These are phyloP conservation scores for Rhodotorula taiwanensis DNA, from an alignment of 768 basidiomycete species.

Conservation along the genomic window DNA sequence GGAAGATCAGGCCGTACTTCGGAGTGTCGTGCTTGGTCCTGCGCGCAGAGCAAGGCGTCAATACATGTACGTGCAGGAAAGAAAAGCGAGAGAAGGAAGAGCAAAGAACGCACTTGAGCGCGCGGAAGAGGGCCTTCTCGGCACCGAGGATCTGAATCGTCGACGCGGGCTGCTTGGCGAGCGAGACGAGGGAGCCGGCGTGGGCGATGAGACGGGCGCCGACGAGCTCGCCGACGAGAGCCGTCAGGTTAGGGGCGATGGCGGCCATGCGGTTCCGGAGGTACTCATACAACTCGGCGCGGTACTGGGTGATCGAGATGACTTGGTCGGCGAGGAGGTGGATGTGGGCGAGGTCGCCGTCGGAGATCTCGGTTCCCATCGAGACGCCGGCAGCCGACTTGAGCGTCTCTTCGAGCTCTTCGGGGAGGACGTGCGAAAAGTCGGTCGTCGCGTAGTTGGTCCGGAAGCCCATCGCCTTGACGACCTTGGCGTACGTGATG, in stretches of 20 bases:
- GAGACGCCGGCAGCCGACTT: conserved; percentile 96
- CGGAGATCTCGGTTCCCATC: conserved; percentile 99
- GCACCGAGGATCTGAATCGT: conserved; percentile 52
- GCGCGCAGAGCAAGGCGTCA: not conserved
- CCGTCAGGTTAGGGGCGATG: conserved; percentile 92
- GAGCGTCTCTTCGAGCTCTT: conserved; percentile 89
- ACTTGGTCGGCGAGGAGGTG: conserved; percentile 96
- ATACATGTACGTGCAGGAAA: too few species aligned
- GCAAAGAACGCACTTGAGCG: conserved; percentile 42
- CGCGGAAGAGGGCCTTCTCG: conserved; percentile 51
- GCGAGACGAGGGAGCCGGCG: conserved; percentile 48
- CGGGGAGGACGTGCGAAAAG: conserved; percentile 83
- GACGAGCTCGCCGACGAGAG: conserved; percentile 70
- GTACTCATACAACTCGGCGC: conserved; percentile 90
- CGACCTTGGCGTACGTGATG: conserved; percentile 88
- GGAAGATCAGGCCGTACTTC: conserved; percentile 99
- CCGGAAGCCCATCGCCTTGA: conserved; percentile 92
- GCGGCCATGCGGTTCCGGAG: conserved; percentile 96
- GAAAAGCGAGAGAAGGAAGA: not conserved
- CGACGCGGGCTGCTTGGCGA: conserved; percentile 51
- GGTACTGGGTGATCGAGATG: conserved; percentile 90
- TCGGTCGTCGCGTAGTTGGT: conserved; percentile 82
- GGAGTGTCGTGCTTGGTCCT: conserved; percentile 51
- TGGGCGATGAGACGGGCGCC: conserved; percentile 65
- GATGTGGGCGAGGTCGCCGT: conserved; percentile 93